phyloP scores from a whole-genome alignment of 192 early-diverging fungal species.

The Coemansia sp. region DNA sequence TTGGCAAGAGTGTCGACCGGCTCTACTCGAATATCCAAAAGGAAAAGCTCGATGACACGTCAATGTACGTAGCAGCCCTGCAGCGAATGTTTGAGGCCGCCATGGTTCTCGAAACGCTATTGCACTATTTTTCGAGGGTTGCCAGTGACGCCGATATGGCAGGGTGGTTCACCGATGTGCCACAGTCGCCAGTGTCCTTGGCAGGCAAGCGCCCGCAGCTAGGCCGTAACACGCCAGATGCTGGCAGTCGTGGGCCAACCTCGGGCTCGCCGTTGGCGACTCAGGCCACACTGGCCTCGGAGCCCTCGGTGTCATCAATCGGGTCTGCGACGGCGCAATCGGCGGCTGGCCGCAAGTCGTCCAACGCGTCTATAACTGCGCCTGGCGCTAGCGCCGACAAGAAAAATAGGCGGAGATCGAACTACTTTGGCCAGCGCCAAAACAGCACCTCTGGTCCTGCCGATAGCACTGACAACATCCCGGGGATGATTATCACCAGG shows the following conservation, averaged over 20 bases:
- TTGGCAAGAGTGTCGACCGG: constrained; percentile 59
- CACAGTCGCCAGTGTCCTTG: constrained; percentile 46
- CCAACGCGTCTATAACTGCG: constrained; percentile 44
- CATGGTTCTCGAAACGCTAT: constrained; percentile 40
- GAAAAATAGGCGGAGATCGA: constrained; percentile 50
- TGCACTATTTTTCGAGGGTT: constrained; percentile 57
- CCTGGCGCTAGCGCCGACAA: constrained; percentile 29
- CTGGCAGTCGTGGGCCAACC: constrained; percentile 20
- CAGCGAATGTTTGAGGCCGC: constrained; percentile 52
- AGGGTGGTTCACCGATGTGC: constrained; percentile 52
- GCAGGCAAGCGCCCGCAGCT: constrained; percentile 31
- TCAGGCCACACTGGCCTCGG: constrained; percentile 38
- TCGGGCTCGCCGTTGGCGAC: constrained; percentile 28
- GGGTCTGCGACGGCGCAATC: constrained; percentile 26
- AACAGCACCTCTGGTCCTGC: constrained; percentile 23
- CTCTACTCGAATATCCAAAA: constrained; percentile 59
- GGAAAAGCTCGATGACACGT: constrained; percentile 57
- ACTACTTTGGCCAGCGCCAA: constrained; percentile 56
- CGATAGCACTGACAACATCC: constrained; percentile 27
- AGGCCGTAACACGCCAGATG: constrained; percentile 19
- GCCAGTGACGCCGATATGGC: constrained; percentile 52
- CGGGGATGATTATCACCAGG: constrained; percentile 7
- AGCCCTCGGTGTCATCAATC: constrained; percentile 34
- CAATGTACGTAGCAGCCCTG: constrained; percentile 43
- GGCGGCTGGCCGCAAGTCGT: constrained; percentile 39